Conservation (phyloP, 202 grass and related monocot genomes). For the Bolboschoenoplectus hybrid region DNA sequence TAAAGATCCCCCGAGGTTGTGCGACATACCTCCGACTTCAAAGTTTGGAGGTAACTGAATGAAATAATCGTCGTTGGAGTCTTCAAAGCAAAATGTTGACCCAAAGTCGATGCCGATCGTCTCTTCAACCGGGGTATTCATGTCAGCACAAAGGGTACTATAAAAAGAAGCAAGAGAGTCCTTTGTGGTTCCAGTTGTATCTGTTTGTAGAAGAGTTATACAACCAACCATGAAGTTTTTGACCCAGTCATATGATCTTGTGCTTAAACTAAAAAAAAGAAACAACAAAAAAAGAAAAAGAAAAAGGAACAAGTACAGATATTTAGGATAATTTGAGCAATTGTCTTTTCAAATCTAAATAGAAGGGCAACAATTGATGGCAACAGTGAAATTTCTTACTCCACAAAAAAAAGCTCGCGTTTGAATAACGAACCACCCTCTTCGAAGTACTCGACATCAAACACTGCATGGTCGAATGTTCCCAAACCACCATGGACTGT, state of each 20-base stretch:
- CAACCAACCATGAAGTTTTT: slow-evolving; percentile 37
- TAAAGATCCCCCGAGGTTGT: not conserved
- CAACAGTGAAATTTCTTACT: slow-evolving; percentile 23
- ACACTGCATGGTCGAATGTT: slow-evolving; percentile 41
- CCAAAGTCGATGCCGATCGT: not conserved
- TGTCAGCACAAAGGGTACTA: slow-evolving; percentile 35
- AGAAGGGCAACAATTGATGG: not conserved
- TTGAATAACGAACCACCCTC: not conserved
- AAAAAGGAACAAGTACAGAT: not conserved
- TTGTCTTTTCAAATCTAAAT: not conserved
- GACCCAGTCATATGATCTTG: slow-evolving; percentile 38
- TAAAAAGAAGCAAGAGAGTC: slow-evolving; percentile 42
- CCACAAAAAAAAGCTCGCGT: slow-evolving; percentile 39
- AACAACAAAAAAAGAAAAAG: not conserved
- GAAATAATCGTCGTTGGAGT: slow-evolving; percentile 1
- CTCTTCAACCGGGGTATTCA: not conserved
- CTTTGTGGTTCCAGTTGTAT: slow-evolving; percentile 16
- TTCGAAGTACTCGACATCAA: slow-evolving; percentile 34
- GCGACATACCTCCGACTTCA: slow-evolving; percentile 19
- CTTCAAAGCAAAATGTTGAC: not conserved
- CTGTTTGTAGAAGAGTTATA: slow-evolving; percentile 32
- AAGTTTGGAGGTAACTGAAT: slow-evolving; percentile 1
- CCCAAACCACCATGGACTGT: slow-evolving; percentile 33
- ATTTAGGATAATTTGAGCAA: not conserved
- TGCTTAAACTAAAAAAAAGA: slow-evolving; percentile 2